phyloP scores from a whole-genome alignment of 108 stramenopile species.

The Pseudonitzschia pungens region DNA sequence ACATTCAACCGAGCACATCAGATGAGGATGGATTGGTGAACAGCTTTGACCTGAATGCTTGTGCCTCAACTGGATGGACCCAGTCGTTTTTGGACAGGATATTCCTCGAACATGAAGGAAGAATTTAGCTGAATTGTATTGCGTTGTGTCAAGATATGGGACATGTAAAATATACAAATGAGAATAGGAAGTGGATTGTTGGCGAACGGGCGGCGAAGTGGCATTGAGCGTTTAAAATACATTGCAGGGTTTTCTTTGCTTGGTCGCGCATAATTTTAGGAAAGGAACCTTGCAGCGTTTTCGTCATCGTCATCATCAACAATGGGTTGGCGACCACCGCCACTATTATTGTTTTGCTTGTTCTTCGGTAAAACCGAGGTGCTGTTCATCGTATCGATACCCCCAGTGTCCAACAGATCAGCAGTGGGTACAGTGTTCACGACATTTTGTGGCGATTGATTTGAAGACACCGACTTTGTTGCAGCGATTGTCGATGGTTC shows the following conservation, averaged over 20 bases:
- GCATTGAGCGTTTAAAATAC: background rate
- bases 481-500: conserved; percentile 5
- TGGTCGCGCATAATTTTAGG: background rate
- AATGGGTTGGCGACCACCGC: background rate
- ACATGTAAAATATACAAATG: background rate
- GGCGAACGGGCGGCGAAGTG: background rate
- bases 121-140: background rate
- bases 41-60: background rate
- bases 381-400: background rate
- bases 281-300: conserved; percentile 12
- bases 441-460: conserved; percentile 4
- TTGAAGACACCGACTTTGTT: background rate
- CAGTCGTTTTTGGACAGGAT: background rate
- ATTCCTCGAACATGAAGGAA: background rate
- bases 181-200: background rate
- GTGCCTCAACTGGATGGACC: background rate
- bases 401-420: conserved; percentile 5
- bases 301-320: conserved; percentile 3
- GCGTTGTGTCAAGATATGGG: background rate
- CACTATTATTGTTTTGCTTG: background rate
- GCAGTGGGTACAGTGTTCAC: background rate
- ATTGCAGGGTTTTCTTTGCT: background rate
- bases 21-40: background rate
- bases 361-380: background rate
- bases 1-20: background rate